phyloP scores from a whole-genome alignment of 2,329 filamentous ascomycete genomes.

The Knufia fluminis region DNA sequence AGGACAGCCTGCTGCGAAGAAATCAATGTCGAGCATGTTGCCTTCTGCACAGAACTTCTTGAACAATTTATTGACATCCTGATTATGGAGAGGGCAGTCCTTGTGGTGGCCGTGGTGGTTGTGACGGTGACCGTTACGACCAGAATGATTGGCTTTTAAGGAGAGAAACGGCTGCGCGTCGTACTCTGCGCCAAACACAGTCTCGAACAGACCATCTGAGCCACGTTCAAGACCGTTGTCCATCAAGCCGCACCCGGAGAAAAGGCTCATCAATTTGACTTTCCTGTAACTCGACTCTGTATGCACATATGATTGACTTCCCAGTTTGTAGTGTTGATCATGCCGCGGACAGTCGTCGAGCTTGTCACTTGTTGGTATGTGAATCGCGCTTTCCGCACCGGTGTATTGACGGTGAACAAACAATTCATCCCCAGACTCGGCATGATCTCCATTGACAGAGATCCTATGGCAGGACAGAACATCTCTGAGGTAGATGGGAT shows the following conservation, averaged over 20 bases:
- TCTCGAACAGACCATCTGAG: constrained; percentile 47
- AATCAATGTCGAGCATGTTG: constrained; percentile 54
- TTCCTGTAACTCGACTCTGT: constrained; percentile 20
- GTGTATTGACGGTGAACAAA: constrained; percentile 66
- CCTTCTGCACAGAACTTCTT: constrained; percentile 30
- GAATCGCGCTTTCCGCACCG: constrained; percentile 33
- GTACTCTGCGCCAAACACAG: constrained; percentile 61
- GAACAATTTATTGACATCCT: constrained; percentile 40
- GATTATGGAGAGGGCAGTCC: constrained; percentile 25
- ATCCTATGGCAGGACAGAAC: constrained; percentile 51
- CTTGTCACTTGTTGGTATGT: background rate
- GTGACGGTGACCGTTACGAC: too few relatives aligned
- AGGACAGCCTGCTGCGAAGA: constrained; percentile 64
- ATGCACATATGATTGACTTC: too few relatives aligned
- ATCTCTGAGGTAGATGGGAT: constrained; percentile 44
- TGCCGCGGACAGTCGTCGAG: background rate
- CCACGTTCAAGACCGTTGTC: constrained; percentile 67
- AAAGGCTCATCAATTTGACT: constrained; percentile 59
- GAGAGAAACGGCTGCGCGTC: constrained; percentile 57
- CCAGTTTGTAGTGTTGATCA: too few relatives aligned
- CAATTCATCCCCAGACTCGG: constrained; percentile 41
- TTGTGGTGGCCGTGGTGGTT: constrained; percentile 14
- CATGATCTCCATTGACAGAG: constrained; percentile 44
- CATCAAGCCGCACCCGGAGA: constrained; percentile 69
- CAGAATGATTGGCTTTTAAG: constrained; percentile 64